phyloP scores from a whole-genome alignment of 1,284 basidiomycete genomes.

The Cystobasidium sp. region DNA sequence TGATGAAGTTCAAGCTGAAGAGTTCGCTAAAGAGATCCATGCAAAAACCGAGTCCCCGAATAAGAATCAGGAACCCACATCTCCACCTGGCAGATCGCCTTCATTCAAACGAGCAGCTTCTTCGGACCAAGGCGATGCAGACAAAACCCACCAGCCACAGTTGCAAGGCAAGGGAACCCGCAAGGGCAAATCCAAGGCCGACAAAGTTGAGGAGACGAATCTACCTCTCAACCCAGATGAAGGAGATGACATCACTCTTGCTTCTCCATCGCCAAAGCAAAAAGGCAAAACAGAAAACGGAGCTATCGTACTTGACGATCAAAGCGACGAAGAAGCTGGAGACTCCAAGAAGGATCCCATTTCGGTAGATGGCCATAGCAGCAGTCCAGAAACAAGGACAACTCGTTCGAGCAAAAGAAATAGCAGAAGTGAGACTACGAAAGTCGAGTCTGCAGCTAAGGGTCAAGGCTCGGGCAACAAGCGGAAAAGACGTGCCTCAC shows the following conservation, averaged over 20 bases:
- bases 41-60: background rate
- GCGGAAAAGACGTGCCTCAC: background rate
- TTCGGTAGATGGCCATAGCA: too few species aligned
- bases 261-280: background rate
- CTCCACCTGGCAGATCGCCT: too few species aligned
- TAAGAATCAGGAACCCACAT: too few species aligned
- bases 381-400: background rate
- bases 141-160: too few species aligned
- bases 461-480: background rate
- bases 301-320: slow-evolving; percentile 32
- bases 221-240: slow-evolving; percentile 40
- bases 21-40: slow-evolving; percentile 3
- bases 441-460: background rate
- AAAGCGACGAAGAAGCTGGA: background rate
- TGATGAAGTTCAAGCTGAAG: slow-evolving; percentile 10
- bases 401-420: background rate
- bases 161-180: too few species aligned
- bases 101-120: too few species aligned
- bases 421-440: background rate
- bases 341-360: too few species aligned
- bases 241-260: slow-evolving; percentile 12
- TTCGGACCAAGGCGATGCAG: too few species aligned
- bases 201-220: background rate
- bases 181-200: background rate
- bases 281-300: slow-evolving; percentile 2